Base-by-base conservation (phyloP, 2,329 filamentous ascomycete genomes). In the Xylaria sp. region DNA sequence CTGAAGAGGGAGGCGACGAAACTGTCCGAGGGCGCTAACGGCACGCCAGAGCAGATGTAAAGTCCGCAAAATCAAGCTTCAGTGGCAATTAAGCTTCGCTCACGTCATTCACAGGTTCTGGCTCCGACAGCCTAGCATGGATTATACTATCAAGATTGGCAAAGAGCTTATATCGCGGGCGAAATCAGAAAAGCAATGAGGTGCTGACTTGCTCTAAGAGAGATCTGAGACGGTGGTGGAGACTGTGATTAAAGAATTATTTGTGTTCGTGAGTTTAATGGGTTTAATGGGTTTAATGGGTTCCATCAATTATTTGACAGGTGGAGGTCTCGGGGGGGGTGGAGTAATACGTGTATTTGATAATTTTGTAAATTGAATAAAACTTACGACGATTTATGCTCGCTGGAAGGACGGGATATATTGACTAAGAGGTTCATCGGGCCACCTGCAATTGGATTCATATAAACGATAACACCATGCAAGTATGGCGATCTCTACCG, bases 1-100 rank as follows among this genome's bases (percentile, higher is more conserved):
- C 78, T 93, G 1, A 90, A 93, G 73, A 90, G 87, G 54, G 85
- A 87, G 65, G 84, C 84, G 1, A 80, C 84, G 23, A 74, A 78
- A 57, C 74, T 80, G n/a, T 86, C 83, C 1, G 76, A 80, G 9
- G 75, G 73, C 9, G 83, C 83, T 2, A 79, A 82, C 46, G 80
- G 80, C 38, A 79, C 79, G 3, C 79, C 83, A 1, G 84, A 87
- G 64, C 80, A 87, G 65, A 66, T 77, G 80, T 84, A 72, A 76
- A 76, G 82, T 70, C 9, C 40, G 43, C 17, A 31, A 15, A 17
- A 9, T n/a, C 21, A n/a, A 31, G 33, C 21, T 45, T 25, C 14
- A 45, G 21, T 8, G n/a, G n/a, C 28, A 3, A 15, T 19, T 47
- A 33, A 37, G 17, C 11, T 37, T 5, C 15, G 40, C 21, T 51